Base-by-base conservation (phyloP, 306 rosid species). In the Ormosia semicastrata region DNA sequence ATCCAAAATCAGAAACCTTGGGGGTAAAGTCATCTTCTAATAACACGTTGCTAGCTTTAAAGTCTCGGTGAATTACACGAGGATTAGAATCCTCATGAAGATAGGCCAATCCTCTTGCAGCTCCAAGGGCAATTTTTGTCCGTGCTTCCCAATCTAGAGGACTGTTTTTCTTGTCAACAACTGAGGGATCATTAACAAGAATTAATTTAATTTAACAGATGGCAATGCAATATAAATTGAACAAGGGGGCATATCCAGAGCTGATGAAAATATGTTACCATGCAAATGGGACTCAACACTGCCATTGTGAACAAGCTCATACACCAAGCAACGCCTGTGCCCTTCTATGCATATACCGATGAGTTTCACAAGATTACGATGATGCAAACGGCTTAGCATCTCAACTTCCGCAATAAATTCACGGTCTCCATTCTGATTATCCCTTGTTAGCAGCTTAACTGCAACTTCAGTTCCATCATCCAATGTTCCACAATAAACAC, bases 251-350 rank as follows among this genome's bases (percentile, higher is more conserved):
- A 86, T 75, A 37, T 39, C 32, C 44, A 72, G 40, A 64, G 78
- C 74, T 24, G 4, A 67, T 37, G 65, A 72, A 82, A 72, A 83
- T 39, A 80, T 47, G 78, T 53, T 87, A 93, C 99, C 98, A 57
- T 95, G 99, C 89, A 95, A 93, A 89, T 95, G 99, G 82, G 99
- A 95, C 87, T 93, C 99, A 44, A 95, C 97, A 76, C 98, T 93
- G 85, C 99, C 99, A 82, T 91, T 95, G 89, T 46, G 94, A 73
- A 95, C 87, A 78, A 95, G 89, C 89, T 95, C 99, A 85, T 90
- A 95, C 46, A 95, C 95, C 89, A 95, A 87, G 91, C 98, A 91
- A 41, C 98, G 94, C 7, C 81, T 84, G 5, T 68, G 89, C 75
- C 97, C 95, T 82, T 95, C 98, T 78, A 86, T 90, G 86, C 99